Percentiles rank a stretch among this genome's conserved stretches.
Conservation (phyloP, 257 asterid species). For the Nicotiana benthamiana region DNA sequence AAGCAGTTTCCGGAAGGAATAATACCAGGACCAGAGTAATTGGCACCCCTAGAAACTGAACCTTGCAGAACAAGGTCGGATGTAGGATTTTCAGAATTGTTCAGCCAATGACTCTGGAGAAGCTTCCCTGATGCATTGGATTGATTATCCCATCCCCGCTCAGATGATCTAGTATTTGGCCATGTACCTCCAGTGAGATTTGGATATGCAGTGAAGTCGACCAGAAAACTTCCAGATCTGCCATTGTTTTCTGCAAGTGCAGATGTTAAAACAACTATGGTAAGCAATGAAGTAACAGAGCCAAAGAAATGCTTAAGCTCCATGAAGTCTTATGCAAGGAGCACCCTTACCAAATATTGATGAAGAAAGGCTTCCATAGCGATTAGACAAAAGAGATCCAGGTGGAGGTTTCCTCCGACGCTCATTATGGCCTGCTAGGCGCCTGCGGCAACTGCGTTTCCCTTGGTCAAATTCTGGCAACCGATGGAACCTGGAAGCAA, state of each 20-base stretch:
- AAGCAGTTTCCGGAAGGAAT: constrained; percentile 43
- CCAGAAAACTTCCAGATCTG: constrained; percentile 54
- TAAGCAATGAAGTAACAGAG: background rate
- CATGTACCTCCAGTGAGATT: constrained; percentile 33
- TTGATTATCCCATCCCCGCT: constrained; percentile 30
- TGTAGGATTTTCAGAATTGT: constrained; percentile 35
- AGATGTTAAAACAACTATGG: background rate
- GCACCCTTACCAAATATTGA: constrained; percentile 47
- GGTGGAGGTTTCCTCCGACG: constrained; percentile 86
- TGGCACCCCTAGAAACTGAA: constrained; percentile 23
- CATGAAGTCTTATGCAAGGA: background rate
- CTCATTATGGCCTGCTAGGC: constrained; percentile 92
- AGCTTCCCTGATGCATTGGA: constrained; percentile 26
- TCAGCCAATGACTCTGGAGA: constrained; percentile 41
- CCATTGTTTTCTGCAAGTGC: constrained; percentile 40
- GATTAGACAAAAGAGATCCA: constrained; percentile 42
- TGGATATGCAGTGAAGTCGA: constrained; percentile 62
- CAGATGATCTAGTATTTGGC: constrained; percentile 29
- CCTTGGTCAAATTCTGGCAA: constrained; percentile 89
- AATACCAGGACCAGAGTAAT: constrained; percentile 25
- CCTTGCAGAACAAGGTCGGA: constrained; percentile 41
- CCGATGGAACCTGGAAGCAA: constrained; percentile 64
- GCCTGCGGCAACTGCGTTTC: constrained; percentile 86
- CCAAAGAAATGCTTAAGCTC: background rate
- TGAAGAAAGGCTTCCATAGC: constrained; percentile 44